Evolutionary conservation across 805 yeast genomes (phyloP), one percentile per base, ranked within the genome.

Genomic region (Schizosaccharomyces octosporus): DNA sequence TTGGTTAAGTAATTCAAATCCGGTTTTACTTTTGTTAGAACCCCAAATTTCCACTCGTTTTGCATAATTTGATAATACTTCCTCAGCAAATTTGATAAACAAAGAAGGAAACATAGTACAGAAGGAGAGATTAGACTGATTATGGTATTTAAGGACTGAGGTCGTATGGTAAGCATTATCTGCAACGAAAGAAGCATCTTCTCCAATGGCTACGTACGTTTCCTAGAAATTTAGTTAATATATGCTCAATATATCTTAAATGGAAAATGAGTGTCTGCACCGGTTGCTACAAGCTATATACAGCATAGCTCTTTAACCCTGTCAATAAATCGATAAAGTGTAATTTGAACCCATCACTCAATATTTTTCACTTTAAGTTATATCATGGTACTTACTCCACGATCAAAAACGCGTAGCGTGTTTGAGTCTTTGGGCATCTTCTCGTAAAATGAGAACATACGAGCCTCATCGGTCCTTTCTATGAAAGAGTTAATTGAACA

Each of bases 121-220:
- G 65, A 85, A 85, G 41, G 79, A 76, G 13, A 77, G 71, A 58
- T 75, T 74, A 62, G 77, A 76, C 17, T 77, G 73, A 60, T 78
- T 73, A 31, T 65, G 66, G 59, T 68, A 67, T 68, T 90, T 90
- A 62, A 90, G 69, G 9, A 88, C 95, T 29, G 94, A 81, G 54
- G 79, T 81, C 0, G 97, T 87, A 65, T 84, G 85, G 73, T 87
- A 90, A 42, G 93, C 81, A 62, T 78, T 74, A 64, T 88, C 94
- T 2, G 97, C 96, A 36, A 87, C 85, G 62, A 81, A 76, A 55
- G 77, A 76, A 3, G 97, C 96, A 70, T 90, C 95, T 2, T 78
- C 80, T 6, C 80, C 81, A 24, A 87, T 75, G 0, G 81, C 82
- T 2, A 85, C 81, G 71, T 83, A 93, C 70, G 86, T 88, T 63